Base-by-base conservation (phyloP, 768 basidiomycete genomes). In the Saitozyma podzolica region DNA sequence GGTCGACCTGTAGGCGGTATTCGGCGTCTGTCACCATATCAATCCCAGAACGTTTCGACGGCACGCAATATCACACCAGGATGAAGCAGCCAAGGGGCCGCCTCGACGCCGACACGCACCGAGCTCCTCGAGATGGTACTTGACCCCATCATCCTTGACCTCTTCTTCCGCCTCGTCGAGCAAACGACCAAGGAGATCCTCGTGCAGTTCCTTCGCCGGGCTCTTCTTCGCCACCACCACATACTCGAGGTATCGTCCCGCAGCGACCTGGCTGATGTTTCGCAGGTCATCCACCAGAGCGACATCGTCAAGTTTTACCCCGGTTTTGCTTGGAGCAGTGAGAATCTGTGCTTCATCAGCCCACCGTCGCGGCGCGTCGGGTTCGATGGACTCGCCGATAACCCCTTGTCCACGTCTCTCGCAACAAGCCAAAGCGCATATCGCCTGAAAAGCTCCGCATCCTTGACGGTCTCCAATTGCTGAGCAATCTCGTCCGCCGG, bases 371-470 rank as follows among this genome's bases (percentile, higher is more conserved):
- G 19, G 13, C 16, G 48, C 51, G 13, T 29, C 52, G 40, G 39
- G 17, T 42, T n/a, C 47, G 69, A 7, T 74, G 52, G 39, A 90
- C 91, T 62, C 59, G 79, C 79, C 81, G 86, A 86, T 29, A 96
- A 77, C 5, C 88, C 91, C 50, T 84, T 85, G 29, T 88, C 86
- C 0, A 86, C 81, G 77, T 90, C 86, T 43, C 84, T 83, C 66
- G 84, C 85, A 2, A 87, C 83, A 19, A 96, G 80, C 92, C 93
- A 95, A 8, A 90, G 79, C 3, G 85, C 88, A 87, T 92, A 93
- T 56, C 84, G 83, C 64, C 88, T 86, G 5, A 86, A 85, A 56
- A 92, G 71, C 3, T 80, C 71, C 29, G 85, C 84, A 70, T 90
- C 87, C 61, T 83, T 84, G 62, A 84, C 85, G 50, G 84, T 83